phyloP scores from a whole-genome alignment of 768 basidiomycete genomes.

The Kondoa malvinella region DNA sequence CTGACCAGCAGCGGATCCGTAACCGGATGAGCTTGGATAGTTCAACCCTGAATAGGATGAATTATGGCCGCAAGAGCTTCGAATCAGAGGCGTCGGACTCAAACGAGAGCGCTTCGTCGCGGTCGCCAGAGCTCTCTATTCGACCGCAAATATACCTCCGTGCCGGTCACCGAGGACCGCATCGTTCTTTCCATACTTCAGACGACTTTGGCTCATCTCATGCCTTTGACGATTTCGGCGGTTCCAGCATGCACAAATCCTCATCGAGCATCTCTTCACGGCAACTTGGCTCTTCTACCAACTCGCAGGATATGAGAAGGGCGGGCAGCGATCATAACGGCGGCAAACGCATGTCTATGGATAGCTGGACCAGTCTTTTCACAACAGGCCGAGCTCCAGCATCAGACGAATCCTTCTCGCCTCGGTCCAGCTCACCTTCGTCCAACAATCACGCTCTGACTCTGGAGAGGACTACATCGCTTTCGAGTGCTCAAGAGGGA shows the following conservation, averaged over 20 bases:
- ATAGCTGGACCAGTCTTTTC: not conserved
- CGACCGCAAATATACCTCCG: constrained; percentile 8
- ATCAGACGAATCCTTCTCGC: not conserved
- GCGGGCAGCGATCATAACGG: constrained; percentile 4
- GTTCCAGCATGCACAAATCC: not conserved
- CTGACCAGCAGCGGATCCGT: not conserved
- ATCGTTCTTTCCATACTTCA: not conserved
- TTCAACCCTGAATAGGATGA: not conserved
- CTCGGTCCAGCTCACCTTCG: not conserved
- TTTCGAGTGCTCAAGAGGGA: not conserved
- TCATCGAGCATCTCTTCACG: not conserved
- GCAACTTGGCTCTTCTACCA: not conserved
- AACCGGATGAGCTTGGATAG: not conserved
- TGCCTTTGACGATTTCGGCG: not conserved
- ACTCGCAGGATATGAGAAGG: constrained; percentile 10
- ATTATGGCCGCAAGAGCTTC: not conserved
- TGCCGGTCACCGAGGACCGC: not conserved
- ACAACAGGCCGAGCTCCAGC: not conserved
- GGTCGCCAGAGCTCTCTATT: constrained; percentile 5
- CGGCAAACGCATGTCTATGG: constrained; percentile 1
- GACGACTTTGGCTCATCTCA: not conserved
- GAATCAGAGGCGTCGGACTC: not conserved
- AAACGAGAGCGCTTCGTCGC: not conserved
- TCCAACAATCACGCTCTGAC: not conserved
- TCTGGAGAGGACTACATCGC: not conserved